A percentile compares a stretch with the other conserved stretches of the same genome.
phyloP scores from a whole-genome alignment of 495 filamentous ascomycete species.

The Penicillium daleae region DNA sequence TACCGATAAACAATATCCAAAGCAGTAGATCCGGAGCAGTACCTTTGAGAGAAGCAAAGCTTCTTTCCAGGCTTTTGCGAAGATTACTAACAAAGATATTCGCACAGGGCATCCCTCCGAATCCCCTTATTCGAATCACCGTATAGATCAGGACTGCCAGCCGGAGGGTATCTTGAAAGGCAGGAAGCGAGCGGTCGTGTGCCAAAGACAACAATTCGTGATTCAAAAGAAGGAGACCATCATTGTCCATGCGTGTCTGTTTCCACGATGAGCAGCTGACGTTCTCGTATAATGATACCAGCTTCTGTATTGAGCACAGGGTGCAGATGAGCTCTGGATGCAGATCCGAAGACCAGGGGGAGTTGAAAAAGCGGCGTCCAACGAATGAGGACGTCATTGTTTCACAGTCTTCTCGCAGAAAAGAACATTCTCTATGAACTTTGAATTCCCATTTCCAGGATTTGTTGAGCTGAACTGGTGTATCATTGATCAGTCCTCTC shows the following conservation, averaged over 20 bases:
- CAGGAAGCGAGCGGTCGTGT: slow-evolving; percentile 7
- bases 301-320: slow-evolving; percentile 13
- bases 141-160: slow-evolving; percentile 21
- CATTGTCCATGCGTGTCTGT: slow-evolving; percentile 20
- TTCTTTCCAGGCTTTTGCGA: slow-evolving; percentile 14
- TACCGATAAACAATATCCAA: slow-evolving; percentile 10
- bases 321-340: slow-evolving; percentile 15
- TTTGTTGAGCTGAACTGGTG: neutral
- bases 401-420: neutral
- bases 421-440: slow-evolving; percentile 3
- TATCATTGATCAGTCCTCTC: slow-evolving; percentile 1
- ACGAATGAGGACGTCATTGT: neutral
- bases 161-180: slow-evolving; percentile 23
- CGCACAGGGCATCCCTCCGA: slow-evolving; percentile 19
- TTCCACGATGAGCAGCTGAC: slow-evolving; percentile 3
- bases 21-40: slow-evolving; percentile 7
- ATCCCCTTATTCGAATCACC: slow-evolving; percentile 17
- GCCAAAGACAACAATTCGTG: slow-evolving; percentile 18
- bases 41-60: slow-evolving; percentile 9
- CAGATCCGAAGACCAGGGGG: slow-evolving; percentile 13
- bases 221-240: slow-evolving; percentile 19
- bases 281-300: slow-evolving; percentile 19
- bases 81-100: slow-evolving; percentile 11
- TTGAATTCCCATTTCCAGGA: slow-evolving; percentile 9
- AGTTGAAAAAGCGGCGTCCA: slow-evolving; percentile 16